phyloP scores from a whole-genome alignment of 805 yeast genomes.

The Metschnikowia sp. region DNA sequence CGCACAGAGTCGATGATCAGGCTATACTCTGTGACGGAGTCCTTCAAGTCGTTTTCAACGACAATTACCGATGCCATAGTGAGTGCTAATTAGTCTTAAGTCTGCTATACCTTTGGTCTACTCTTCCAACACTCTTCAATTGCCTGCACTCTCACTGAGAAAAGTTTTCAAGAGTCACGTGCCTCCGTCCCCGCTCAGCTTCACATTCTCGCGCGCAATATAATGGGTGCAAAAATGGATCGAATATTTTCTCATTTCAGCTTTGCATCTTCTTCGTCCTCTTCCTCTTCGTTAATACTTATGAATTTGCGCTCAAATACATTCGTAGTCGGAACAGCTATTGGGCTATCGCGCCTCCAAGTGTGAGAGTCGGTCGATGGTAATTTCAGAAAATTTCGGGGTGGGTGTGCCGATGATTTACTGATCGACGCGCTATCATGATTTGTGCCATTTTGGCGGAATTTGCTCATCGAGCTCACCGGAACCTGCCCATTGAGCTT shows the following conservation, averaged over 20 bases:
- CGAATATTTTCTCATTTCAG: not conserved
- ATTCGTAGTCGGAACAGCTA: not conserved
- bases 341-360: constrained; percentile 10
- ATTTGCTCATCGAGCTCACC: not conserved
- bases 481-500: not conserved
- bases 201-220: not conserved
- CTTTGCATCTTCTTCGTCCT: constrained; percentile 5
- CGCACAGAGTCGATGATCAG: constrained; percentile 34
- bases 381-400: constrained; percentile 1
- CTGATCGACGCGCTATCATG: not conserved
- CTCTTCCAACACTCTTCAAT: constrained; percentile 1
- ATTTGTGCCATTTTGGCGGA: not conserved
- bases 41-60: constrained; percentile 41
- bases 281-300: constrained; percentile 10
- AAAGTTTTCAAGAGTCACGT: constrained; percentile 20
- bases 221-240: constrained; percentile 10
- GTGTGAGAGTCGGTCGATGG: constrained; percentile 4
- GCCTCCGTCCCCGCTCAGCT: not conserved
- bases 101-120: not conserved
- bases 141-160: constrained; percentile 14
- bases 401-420: constrained; percentile 1
- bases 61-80: constrained; percentile 42
- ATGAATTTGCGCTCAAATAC: constrained; percentile 10
- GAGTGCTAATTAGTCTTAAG: constrained; percentile 2
- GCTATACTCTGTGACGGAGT: constrained; percentile 39